Evolutionary conservation across 2,329 filamentous ascomycete genomes (phyloP).

Genomic region (Ilyonectria mors-panacis): DNA sequence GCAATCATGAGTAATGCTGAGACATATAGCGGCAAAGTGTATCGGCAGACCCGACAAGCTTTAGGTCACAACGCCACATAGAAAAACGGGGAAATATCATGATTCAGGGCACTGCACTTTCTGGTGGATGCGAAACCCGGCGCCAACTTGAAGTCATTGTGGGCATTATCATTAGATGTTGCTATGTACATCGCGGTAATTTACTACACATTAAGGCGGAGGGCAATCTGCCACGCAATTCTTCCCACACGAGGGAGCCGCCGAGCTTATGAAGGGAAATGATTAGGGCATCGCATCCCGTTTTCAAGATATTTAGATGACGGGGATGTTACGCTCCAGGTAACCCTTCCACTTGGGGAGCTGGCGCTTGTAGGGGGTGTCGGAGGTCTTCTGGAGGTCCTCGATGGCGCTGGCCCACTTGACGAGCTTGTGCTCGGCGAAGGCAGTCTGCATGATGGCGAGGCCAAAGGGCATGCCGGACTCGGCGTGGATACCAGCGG

Average conservation of each 20-base stretch:
- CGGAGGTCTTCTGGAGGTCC: conserved; percentile 64
- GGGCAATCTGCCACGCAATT: background rate
- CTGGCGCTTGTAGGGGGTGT: conserved; percentile 62
- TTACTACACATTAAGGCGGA: conserved; percentile 16
- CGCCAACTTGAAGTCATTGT: conserved; percentile 14
- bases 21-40: background rate
- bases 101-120: background rate
- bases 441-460: conserved; percentile 72
- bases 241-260: background rate
- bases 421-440: conserved; percentile 70
- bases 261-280: background rate
- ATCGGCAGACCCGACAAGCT: background rate
- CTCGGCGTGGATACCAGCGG: conserved; percentile 69
- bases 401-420: conserved; percentile 76
- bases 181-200: conserved; percentile 22
- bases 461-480: conserved; percentile 74
- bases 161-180: conserved; percentile 34
- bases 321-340: conserved; percentile 60
- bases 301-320: conserved; percentile 41
- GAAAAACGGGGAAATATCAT: background rate
- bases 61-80: background rate
- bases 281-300: background rate
- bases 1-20: background rate
- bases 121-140: conserved; percentile 1
- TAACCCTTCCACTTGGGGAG: conserved; percentile 69